A percentile compares a stretch with the other conserved stretches of the same genome.
phyloP scores from a whole-genome alignment of 2,329 filamentous ascomycete species.

The Fusarium burgessii region DNA sequence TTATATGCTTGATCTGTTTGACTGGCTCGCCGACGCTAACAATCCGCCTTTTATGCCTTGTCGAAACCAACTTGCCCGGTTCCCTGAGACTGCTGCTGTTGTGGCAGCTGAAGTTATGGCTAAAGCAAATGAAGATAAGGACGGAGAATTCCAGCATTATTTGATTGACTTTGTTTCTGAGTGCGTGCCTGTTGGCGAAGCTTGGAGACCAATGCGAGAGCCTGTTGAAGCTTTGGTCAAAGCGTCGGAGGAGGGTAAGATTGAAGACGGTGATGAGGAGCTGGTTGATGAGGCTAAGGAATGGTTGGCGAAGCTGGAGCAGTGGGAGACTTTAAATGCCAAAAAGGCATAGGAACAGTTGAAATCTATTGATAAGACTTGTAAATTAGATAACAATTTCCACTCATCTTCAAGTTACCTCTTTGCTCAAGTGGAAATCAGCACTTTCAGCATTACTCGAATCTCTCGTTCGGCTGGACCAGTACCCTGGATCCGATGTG shows the following conservation, averaged over 20 bases:
- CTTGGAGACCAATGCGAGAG: constrained; percentile 1
- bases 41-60: background rate
- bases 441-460: too few relatives aligned
- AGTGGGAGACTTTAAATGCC: background rate
- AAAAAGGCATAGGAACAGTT: too few relatives aligned
- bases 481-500: background rate
- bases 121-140: background rate
- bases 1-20: background rate
- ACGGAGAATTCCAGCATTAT: background rate
- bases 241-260: background rate
- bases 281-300: background rate
- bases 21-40: background rate
- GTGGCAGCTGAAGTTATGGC: background rate
- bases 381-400: too few relatives aligned
- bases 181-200: background rate
- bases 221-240: background rate
- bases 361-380: too few relatives aligned
- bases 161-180: background rate
- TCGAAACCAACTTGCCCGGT: background rate
- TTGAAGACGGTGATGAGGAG: background rate
- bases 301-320: background rate
- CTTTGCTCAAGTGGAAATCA: background rate
- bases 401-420: background rate
- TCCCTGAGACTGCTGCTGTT: background rate
- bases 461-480: background rate